phyloP scores from a whole-genome alignment of 2,329 filamentous ascomycete species.

The Byssochlamys sp. region DNA sequence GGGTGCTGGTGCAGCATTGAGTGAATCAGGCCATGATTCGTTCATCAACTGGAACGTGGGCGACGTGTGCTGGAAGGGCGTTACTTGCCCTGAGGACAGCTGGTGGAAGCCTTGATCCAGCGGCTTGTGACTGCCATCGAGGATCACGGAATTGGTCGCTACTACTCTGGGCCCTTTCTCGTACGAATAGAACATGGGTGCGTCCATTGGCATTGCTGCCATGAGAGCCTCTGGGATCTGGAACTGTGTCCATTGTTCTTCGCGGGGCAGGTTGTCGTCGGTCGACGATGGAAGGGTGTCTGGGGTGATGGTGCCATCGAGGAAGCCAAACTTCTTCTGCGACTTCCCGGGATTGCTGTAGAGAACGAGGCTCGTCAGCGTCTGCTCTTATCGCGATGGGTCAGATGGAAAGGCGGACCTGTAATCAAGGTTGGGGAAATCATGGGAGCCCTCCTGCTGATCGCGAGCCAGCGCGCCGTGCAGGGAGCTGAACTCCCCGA shows the following conservation, averaged over 20 bases:
- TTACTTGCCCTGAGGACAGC: slow-evolving; percentile 18
- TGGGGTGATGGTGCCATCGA: slow-evolving; percentile 28
- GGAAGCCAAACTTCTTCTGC: slow-evolving; percentile 22
- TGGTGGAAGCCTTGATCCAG: slow-evolving; percentile 21
- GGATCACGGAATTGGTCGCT: slow-evolving; percentile 23
- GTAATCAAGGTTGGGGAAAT: not conserved
- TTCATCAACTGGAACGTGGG: slow-evolving; percentile 2
- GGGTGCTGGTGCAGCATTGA: slow-evolving; percentile 1
- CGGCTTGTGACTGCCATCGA: slow-evolving; percentile 25
- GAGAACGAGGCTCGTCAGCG: slow-evolving; percentile 1
- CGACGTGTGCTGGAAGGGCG: slow-evolving; percentile 4
- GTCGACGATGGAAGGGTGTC: slow-evolving; percentile 26
- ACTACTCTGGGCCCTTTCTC: slow-evolving; percentile 17
- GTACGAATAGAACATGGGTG: slow-evolving; percentile 24
- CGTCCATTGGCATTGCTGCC: slow-evolving; percentile 23
- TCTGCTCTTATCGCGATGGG: not conserved
- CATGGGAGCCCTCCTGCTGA: not conserved
- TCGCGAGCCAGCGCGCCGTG: slow-evolving; percentile 16
- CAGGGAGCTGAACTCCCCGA: slow-evolving; percentile 23
- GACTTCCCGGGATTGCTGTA: slow-evolving; percentile 24
- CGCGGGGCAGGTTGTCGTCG: slow-evolving; percentile 29
- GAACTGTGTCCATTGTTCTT: slow-evolving; percentile 30
- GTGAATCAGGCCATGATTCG: slow-evolving; percentile 4
- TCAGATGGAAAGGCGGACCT: not conserved
- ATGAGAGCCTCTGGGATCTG: slow-evolving; percentile 26